Conservation (phyloP, 805 yeast species). For the Lachancea waltii region DNA sequence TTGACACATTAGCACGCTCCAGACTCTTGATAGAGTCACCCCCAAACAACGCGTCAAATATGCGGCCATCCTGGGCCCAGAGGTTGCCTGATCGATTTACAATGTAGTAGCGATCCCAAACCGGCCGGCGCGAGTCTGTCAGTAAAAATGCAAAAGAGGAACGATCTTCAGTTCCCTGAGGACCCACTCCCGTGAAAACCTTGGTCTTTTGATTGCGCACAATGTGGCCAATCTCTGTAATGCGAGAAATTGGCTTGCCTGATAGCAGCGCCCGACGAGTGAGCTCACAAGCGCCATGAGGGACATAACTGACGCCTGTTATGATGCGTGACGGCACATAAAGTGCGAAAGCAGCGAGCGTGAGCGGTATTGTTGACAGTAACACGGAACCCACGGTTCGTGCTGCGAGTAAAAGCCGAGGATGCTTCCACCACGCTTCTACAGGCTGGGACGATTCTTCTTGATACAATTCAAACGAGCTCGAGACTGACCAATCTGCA, state of each 20-base stretch:
- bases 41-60: slow-evolving; percentile 27
- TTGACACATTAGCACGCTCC: slow-evolving; percentile 10
- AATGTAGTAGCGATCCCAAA: slow-evolving; percentile 22
- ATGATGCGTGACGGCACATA: slow-evolving; percentile 25
- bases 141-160: slow-evolving; percentile 24
- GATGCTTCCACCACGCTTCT: slow-evolving; percentile 8
- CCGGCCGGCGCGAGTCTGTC: slow-evolving; percentile 15
- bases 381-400: slow-evolving; percentile 23
- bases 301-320: slow-evolving; percentile 23
- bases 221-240: slow-evolving; percentile 14
- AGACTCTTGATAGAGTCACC: slow-evolving; percentile 19
- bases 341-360: slow-evolving; percentile 21
- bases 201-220: slow-evolving; percentile 16
- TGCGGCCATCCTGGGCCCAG: slow-evolving; percentile 26
- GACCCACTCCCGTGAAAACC: slow-evolving; percentile 28
- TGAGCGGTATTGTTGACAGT: slow-evolving; percentile 24
- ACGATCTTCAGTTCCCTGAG: slow-evolving; percentile 29
- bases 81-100: slow-evolving; percentile 28
- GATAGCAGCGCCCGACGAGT: slow-evolving; percentile 20
- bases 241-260: slow-evolving; percentile 14
- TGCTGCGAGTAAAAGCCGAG: slow-evolving; percentile 12
- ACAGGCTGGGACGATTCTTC: background rate
- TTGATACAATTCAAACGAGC: slow-evolving; percentile 14
- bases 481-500: slow-evolving; percentile 24
- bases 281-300: slow-evolving; percentile 19